These are phyloP conservation scores for Mesotaenium endlicherianum DNA, from an alignment of 139 green algal genomes.

Conservation along the genomic window DNA sequence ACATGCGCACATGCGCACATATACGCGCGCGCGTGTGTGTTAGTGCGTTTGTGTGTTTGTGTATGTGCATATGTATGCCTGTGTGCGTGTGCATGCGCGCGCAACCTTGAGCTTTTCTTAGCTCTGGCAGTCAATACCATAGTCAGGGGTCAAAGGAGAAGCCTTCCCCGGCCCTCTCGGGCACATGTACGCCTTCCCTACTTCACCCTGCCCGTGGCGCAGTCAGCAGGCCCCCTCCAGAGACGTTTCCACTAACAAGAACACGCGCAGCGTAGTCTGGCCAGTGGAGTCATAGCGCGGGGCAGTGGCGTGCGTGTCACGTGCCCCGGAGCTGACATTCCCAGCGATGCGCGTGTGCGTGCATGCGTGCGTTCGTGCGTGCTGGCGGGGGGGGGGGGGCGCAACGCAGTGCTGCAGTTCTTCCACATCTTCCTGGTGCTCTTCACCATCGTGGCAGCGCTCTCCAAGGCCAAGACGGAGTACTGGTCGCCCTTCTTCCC, in stretches of 20 bases:
- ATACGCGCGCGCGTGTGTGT: neutral
- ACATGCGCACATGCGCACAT: neutral
- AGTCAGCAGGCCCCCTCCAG: too few relatives aligned
- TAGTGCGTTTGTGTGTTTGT: neutral
- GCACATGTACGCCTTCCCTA: neutral
- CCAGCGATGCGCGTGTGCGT: neutral
- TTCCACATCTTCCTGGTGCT: conserved; percentile 8
- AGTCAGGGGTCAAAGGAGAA: neutral
- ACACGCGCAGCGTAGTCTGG: too few relatives aligned
- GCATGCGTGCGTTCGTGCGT: neutral
- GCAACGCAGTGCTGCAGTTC: conserved; percentile 31
- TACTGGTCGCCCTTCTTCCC: conserved; percentile 30
- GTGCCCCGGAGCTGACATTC: too few relatives aligned
- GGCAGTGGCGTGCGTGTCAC: too few relatives aligned
- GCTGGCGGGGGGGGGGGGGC: too few relatives aligned
- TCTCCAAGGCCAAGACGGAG: conserved; percentile 10
- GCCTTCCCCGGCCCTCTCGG: neutral
- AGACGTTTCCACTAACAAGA: too few relatives aligned
- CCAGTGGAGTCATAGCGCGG: too few relatives aligned
- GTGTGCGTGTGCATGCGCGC: neutral
- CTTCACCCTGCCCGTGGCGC: neutral
- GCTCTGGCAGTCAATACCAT: neutral
- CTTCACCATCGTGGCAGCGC: conserved; percentile 23
- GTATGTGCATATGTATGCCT: neutral
- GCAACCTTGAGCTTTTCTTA: neutral